A percentile compares a stretch with the other conserved stretches of the same genome.
Evolutionary conservation across 768 basidiomycete genomes (phyloP).

Genomic region (Pleurotus platypus): DNA sequence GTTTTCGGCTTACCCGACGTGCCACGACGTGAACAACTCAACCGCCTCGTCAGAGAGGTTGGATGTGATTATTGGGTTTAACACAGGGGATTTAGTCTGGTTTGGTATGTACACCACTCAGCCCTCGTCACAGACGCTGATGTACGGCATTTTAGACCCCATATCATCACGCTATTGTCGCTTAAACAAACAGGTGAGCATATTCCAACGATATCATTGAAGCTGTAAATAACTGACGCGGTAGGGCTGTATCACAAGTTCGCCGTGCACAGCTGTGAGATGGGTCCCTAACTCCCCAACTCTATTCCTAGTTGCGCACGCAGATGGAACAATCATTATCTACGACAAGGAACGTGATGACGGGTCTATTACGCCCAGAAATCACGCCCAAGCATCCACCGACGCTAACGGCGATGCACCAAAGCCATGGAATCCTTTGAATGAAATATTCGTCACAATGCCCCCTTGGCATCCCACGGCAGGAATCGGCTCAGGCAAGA

Average conservation of each 20-base stretch:
- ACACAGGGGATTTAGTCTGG: constrained; percentile 95
- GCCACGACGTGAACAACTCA: constrained; percentile 79
- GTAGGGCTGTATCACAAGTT: constrained; percentile 74
- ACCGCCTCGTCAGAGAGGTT: constrained; percentile 78
- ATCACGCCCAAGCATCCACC: constrained; percentile 33
- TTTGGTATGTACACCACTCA: constrained; percentile 52
- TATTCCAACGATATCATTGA: background rate
- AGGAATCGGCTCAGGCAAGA: constrained; percentile 23
- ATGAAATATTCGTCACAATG: constrained; percentile 75
- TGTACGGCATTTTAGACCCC: constrained; percentile 49
- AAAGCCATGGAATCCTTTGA: constrained; percentile 66
- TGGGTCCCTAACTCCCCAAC: constrained; percentile 84
- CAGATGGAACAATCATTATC: constrained; percentile 84
- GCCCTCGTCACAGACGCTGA: constrained; percentile 7
- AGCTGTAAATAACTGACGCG: constrained; percentile 11
- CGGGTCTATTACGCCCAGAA: constrained; percentile 63
- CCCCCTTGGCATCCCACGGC: constrained; percentile 78
- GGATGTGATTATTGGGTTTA: constrained; percentile 90
- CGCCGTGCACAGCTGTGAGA: constrained; percentile 83
- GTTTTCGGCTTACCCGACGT: constrained; percentile 86
- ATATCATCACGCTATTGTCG: constrained; percentile 78
- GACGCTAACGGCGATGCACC: constrained; percentile 23
- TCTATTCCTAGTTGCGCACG: constrained; percentile 83
- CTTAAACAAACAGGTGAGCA: constrained; percentile 76
- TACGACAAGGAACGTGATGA: constrained; percentile 93